Evolutionary conservation across 2,329 filamentous ascomycete species (phyloP).

Genomic region (Aspergillus tamarii): DNA sequence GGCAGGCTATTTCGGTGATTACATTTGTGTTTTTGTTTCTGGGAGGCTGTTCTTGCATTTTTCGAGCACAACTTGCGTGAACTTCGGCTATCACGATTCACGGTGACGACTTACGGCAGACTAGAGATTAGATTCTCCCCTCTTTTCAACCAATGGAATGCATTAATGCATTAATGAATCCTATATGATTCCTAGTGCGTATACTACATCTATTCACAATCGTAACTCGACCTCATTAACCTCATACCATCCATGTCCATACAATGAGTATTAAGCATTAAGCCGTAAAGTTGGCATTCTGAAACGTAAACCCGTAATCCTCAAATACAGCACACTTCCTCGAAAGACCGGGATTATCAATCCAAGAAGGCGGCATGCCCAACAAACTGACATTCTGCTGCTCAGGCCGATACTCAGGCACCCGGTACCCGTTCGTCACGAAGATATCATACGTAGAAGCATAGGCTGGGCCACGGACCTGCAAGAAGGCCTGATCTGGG

Average conservation of each 20-base stretch:
- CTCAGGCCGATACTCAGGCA: constrained; percentile 15
- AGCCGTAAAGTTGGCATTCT: constrained; percentile 21
- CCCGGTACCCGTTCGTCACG: constrained; percentile 14
- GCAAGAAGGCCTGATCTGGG: constrained; percentile 22
- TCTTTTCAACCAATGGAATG: neutral
- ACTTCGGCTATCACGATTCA: neutral
- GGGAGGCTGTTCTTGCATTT: neutral
- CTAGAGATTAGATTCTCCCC: neutral
- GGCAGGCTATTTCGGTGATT: neutral
- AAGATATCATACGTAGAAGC: constrained; percentile 20
- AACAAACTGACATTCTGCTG: constrained; percentile 20
- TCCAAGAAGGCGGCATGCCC: constrained; percentile 17
- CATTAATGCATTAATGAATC: neutral
- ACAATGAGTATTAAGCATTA: neutral
- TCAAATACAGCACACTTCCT: constrained; percentile 27
- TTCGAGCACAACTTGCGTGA: neutral
- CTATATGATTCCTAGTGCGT: neutral
- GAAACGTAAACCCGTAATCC: constrained; percentile 31
- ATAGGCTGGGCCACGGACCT: constrained; percentile 26
- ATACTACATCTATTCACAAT: neutral
- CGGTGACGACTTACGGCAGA: neutral
- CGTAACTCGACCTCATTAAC: neutral
- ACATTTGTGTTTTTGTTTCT: neutral
- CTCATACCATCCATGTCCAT: neutral
- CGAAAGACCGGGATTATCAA: constrained; percentile 17